A percentile compares a stretch with the other conserved stretches of the same genome.
phyloP scores from a whole-genome alignment of 202 grass and related monocot species.

The Setaria italica region DNA sequence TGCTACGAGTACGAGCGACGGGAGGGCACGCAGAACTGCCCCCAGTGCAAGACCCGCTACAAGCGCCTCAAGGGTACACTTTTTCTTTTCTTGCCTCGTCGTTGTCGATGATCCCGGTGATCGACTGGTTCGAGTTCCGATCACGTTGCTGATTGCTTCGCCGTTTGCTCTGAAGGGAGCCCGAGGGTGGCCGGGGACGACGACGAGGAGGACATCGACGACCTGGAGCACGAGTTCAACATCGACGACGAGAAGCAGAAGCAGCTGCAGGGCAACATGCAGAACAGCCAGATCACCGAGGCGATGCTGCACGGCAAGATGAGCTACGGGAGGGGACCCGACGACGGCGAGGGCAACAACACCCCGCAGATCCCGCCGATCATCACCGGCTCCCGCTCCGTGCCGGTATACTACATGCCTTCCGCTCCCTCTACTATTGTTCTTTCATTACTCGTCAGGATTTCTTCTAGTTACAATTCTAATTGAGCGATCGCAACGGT shows the following conservation, averaged over 20 bases:
- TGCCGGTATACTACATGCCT: constrained; percentile 51
- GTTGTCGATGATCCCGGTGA: not conserved
- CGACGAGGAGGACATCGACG: constrained; percentile 96
- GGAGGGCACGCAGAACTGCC: constrained; percentile 95
- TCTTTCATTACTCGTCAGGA: not conserved
- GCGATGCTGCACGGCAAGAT: constrained; percentile 97
- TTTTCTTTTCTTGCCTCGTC: not conserved
- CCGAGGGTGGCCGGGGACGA: constrained; percentile 88
- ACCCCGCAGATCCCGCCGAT: constrained; percentile 81
- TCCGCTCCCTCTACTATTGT: not conserved
- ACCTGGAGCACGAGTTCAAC: constrained; percentile 98
- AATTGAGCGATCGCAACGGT: not conserved
- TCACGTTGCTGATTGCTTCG: not conserved
- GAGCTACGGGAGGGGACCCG: constrained; percentile 85
- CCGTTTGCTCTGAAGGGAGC: constrained; percentile 57
- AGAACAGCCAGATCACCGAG: constrained; percentile 84
- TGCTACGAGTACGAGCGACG: constrained; percentile 99
- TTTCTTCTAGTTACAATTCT: not conserved
- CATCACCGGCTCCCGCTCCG: constrained; percentile 85
- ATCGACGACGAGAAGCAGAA: constrained; percentile 66
- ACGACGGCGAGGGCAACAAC: constrained; percentile 65
- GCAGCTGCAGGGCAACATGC: constrained; percentile 36
- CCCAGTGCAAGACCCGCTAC: constrained; percentile 98
- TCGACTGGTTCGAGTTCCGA: not conserved
- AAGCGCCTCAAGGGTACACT: constrained; percentile 87